Evolutionary conservation across 352 stramenopile species (phyloP), one percentile per base, ranked within the genome.

Genomic region (Pythium plurisporium): DNA sequence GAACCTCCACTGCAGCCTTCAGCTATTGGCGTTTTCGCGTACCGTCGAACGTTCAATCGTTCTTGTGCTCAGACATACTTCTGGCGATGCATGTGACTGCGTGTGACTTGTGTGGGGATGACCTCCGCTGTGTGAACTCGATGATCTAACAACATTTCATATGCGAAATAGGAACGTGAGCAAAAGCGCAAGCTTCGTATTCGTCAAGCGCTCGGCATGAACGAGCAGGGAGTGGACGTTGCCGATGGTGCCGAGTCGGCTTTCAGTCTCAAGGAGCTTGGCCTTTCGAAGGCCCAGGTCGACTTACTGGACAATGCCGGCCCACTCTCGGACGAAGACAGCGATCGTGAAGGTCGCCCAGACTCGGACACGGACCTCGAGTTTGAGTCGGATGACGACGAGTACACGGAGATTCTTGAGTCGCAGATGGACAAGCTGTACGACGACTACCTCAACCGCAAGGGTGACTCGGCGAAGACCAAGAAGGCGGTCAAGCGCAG

Each of bases 31-130:
- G 66, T 71, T 79, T 79, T 48, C 51, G 64, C 54, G 73, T 68
- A 79, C 73, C 70, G 62, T 94, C 79, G 76, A 70, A 65, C 72
- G 62, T 66, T 75, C 55, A 89, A 95, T 82, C 86, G 86, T 95
- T 95, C 85, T 89, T 95, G 86, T 86, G 86, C 69, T 95, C 86
- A 91, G 54, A 95, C 86, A 95, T 74, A 54, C 42, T 34, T 59
- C 14, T 37, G 20, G 17, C 30, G 22, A 54, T 43, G 51, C 56
- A 33, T 56, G 52, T 30, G 40, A 52, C 5, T 75, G 41, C 37
- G 26, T 77, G n/a, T 46, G 20, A 65, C 19, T 26, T 14, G 14
- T 44, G 36, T 36, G 7, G 30, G 30, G 30, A 36, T 36, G 7
- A 12, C 30, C 30, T 7, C 30, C 12, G 19, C 12, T 5, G 15